phyloP scores from a whole-genome alignment of 176 grass and related monocot genomes.

The Eleusine indica region DNA sequence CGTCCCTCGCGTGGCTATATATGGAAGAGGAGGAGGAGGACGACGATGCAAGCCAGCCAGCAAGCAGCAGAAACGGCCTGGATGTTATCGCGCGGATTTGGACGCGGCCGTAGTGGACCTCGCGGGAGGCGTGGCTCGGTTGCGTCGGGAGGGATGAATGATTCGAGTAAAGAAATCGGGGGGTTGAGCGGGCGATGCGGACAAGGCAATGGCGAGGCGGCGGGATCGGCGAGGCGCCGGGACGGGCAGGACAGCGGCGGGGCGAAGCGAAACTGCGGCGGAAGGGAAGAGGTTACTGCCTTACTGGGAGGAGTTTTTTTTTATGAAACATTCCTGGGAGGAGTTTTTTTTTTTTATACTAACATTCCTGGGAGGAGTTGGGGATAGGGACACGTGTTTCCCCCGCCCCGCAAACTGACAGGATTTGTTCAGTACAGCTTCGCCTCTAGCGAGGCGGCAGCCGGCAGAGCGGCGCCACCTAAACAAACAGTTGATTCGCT shows the following conservation, averaged over 20 bases:
- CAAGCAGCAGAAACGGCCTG: neutral
- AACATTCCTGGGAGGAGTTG: neutral
- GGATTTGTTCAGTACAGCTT: neutral
- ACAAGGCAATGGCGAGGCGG: conserved; percentile 22
- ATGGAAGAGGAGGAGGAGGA: neutral
- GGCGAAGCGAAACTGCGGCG: neutral
- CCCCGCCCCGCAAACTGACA: neutral
- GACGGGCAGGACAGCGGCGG: neutral
- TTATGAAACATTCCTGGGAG: neutral
- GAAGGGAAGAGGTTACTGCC: neutral
- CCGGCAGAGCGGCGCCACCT: no score
- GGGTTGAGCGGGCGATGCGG: neutral
- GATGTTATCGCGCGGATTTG: conserved; percentile 41
- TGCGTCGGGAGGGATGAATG: neutral
- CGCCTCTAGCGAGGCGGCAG: neutral
- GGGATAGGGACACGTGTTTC: neutral
- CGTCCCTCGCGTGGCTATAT: conserved; percentile 27
- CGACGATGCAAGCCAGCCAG: neutral
- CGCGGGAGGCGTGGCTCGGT: neutral
- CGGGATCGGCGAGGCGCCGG: neutral
- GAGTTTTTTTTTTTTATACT: neutral
- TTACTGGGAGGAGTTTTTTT: neutral
- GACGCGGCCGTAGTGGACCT: conserved; percentile 15
- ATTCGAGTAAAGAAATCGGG: conserved; percentile 22
- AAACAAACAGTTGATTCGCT: neutral